Conservation (phyloP, 2,329 filamentous ascomycete genomes). For the Ceratocystis alfenasii region DNA sequence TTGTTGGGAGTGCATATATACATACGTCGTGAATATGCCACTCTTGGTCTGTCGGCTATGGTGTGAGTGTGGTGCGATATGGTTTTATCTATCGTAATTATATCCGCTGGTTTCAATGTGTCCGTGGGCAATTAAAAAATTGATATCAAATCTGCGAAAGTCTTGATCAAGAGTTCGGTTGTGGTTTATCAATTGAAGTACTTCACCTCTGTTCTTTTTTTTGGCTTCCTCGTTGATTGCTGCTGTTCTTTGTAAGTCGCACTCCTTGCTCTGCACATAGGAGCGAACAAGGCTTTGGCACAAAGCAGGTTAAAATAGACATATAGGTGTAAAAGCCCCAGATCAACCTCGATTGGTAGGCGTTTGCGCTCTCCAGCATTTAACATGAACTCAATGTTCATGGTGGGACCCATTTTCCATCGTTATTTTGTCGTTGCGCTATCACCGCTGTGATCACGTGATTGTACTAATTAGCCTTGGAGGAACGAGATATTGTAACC, state of each 20-base stretch:
- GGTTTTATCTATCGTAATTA: not conserved
- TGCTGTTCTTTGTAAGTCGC: not conserved
- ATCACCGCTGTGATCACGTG: not conserved
- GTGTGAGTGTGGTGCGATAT: not conserved
- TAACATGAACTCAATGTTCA: not conserved
- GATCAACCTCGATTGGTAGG: conserved; percentile 4
- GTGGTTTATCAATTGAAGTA: not conserved
- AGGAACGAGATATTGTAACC: not conserved
- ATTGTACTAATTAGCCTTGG: not conserved
- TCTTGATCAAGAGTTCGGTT: not conserved
- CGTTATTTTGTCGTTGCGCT: conserved; percentile 9
- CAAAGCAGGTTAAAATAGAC: not conserved
- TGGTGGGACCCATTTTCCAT: conserved; percentile 5
- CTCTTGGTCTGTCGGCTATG: not conserved
- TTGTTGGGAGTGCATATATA: not conserved
- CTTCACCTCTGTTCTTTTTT: not conserved
- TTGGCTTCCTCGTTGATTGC: not conserved
- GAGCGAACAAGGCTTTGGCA: not conserved
- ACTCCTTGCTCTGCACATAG: not conserved
- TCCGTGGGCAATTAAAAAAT: not conserved
- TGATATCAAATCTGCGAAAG: not conserved
- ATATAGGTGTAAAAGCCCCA: not conserved
- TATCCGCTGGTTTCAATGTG: not conserved
- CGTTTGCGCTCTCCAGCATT: not conserved
- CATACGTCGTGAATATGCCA: not conserved